Conservation (phyloP, 176 grass and related monocot species). For the Musa itinerans region DNA sequence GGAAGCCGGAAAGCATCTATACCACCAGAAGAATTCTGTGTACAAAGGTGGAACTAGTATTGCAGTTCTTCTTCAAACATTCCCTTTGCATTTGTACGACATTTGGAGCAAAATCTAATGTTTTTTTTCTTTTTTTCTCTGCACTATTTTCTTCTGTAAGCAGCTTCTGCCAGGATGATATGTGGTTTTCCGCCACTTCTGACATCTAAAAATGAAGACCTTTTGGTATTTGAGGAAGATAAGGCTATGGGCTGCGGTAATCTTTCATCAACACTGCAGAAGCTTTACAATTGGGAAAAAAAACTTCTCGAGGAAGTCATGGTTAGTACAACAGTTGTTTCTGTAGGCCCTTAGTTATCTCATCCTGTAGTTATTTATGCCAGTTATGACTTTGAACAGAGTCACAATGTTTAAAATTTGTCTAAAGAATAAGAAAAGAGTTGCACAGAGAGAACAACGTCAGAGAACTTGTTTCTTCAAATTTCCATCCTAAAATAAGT, state of each 20-base stretch:
- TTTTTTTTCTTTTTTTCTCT: background rate
- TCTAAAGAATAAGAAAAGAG: background rate
- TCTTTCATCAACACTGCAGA: constrained; percentile 86
- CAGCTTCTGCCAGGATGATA: constrained; percentile 72
- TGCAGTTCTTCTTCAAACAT: background rate
- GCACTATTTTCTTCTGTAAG: constrained; percentile 1
- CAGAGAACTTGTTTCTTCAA: background rate
- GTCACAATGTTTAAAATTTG: background rate
- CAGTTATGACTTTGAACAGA: background rate
- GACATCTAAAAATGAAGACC: constrained; percentile 36
- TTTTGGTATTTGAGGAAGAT: constrained; percentile 72
- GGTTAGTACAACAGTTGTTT: constrained; percentile 30
- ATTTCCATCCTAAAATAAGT: no score
- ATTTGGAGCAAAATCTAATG: background rate
- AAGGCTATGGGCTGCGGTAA: constrained; percentile 34
- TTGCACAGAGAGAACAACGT: background rate
- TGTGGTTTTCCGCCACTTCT: constrained; percentile 54
- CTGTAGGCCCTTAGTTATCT: no score
- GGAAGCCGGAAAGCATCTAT: constrained; percentile 88
- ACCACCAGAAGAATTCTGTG: constrained; percentile 58
- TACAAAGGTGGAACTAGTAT: constrained; percentile 2
- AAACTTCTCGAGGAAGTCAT: constrained; percentile 98
- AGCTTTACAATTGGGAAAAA: constrained; percentile 92
- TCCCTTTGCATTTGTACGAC: background rate
- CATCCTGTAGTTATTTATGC: background rate